Evolutionary conservation across 2,329 filamentous ascomycete genomes (phyloP).

Genomic region (Geosmithia putterillii): DNA sequence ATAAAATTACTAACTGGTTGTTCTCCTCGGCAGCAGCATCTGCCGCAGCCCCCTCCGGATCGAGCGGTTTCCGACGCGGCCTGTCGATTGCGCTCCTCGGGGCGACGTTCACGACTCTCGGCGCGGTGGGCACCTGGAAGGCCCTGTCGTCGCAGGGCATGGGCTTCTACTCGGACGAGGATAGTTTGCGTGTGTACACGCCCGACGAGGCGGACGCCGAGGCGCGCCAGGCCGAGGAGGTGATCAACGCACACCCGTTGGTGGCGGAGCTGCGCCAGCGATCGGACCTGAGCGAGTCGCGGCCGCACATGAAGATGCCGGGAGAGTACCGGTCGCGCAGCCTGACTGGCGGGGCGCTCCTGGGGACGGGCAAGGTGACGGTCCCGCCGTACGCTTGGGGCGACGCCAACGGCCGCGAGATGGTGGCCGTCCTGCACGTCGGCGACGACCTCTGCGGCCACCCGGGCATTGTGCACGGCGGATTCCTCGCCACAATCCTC

Average conservation of each 20-base stretch:
- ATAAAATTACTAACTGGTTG: background rate
- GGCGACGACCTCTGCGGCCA: conserved; percentile 78
- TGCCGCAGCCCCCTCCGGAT: background rate
- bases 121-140: conserved; percentile 22
- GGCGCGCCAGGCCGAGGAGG: conserved; percentile 51
- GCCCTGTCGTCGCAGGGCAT: conserved; percentile 19
- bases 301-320: conserved; percentile 83
- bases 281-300: conserved; percentile 57
- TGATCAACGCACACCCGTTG: conserved; percentile 67
- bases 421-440: conserved; percentile 65
- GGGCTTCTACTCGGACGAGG: conserved; percentile 45
- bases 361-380: conserved; percentile 62
- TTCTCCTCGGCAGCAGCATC: background rate
- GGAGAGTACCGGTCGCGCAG: conserved; percentile 55
- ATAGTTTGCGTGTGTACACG: conserved; percentile 56
- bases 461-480: conserved; percentile 82
- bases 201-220: conserved; percentile 36
- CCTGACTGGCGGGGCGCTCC: conserved; percentile 69
- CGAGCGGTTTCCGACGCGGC: conserved; percentile 9
- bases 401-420: conserved; percentile 55
- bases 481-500: conserved; percentile 79
- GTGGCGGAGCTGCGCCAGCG: conserved; percentile 54
- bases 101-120: conserved; percentile 15
- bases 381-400: conserved; percentile 73
- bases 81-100: conserved; percentile 14